A percentile compares a stretch with the other conserved stretches of the same genome.
Evolutionary conservation across 495 filamentous ascomycete species (phyloP).

Genomic region (Tuber calosporum): DNA sequence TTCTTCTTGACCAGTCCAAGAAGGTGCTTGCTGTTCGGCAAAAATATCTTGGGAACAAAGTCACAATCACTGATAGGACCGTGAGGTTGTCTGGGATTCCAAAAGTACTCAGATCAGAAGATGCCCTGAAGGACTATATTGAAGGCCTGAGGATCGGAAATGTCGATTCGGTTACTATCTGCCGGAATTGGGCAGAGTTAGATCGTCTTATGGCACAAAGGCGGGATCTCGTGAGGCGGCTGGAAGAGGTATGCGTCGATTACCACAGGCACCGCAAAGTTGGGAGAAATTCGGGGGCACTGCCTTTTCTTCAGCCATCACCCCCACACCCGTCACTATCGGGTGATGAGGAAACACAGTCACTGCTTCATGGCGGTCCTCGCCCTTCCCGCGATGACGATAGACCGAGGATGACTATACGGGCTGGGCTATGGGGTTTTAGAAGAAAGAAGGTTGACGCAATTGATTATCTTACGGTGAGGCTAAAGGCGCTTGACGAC

Average conservation of each 20-base stretch:
- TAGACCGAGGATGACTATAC: slow-evolving; percentile 65
- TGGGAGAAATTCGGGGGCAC: slow-evolving; percentile 47
- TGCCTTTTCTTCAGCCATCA: slow-evolving; percentile 50
- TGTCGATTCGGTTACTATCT: slow-evolving; percentile 81
- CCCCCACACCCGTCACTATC: slow-evolving; percentile 43
- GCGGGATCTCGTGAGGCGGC: slow-evolving; percentile 55
- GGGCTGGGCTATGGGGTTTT: slow-evolving; percentile 71
- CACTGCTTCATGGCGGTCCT: slow-evolving; percentile 37
- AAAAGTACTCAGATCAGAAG: slow-evolving; percentile 66
- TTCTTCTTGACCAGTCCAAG: slow-evolving; percentile 72
- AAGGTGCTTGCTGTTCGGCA: slow-evolving; percentile 79
- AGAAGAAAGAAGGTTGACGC: slow-evolving; percentile 72
- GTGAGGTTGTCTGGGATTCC: slow-evolving; percentile 89
- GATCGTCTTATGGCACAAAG: slow-evolving; percentile 68
- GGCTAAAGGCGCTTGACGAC: slow-evolving; percentile 72
- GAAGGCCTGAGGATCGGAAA: slow-evolving; percentile 86
- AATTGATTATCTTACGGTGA: slow-evolving; percentile 87
- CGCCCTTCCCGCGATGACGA: slow-evolving; percentile 29
- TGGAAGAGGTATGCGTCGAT: slow-evolving; percentile 81
- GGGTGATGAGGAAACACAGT: slow-evolving; percentile 47
- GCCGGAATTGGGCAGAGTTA: slow-evolving; percentile 76
- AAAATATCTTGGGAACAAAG: slow-evolving; percentile 84
- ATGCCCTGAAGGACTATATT: slow-evolving; percentile 76
- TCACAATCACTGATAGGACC: slow-evolving; percentile 88
- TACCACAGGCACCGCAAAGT: slow-evolving; percentile 47